Evolutionary conservation across 163 green algal species (phyloP).

Genomic region (Chloroidium sp.): DNA sequence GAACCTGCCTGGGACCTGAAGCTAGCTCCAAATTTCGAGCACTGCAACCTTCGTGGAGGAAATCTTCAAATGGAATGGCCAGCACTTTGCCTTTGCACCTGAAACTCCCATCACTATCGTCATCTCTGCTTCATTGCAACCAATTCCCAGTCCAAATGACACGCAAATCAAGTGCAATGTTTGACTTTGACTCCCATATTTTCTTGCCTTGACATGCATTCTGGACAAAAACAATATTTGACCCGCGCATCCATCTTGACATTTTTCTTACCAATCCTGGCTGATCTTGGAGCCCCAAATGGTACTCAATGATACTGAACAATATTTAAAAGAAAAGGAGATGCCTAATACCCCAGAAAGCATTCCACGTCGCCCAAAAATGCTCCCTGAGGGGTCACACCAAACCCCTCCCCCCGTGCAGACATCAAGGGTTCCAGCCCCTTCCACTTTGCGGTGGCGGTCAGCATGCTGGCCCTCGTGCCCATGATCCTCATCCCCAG

Average conservation of each 20-base stretch:
- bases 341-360: not conserved
- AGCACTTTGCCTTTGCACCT: too few species aligned
- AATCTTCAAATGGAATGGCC: too few species aligned
- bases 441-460: slow-evolving; percentile 1
- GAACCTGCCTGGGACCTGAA: too few species aligned
- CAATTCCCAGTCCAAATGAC: not conserved
- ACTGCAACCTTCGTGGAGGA: too few species aligned
- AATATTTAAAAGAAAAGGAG: not conserved
- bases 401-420: not conserved
- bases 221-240: too few species aligned
- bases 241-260: too few species aligned
- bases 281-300: not conserved
- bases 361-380: not conserved
- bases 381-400: not conserved
- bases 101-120: too few species aligned
- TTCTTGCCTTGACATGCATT: too few species aligned
- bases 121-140: not conserved
- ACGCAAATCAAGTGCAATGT: too few species aligned
- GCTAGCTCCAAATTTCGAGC: too few species aligned
- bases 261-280: not conserved
- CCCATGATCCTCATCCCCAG: slow-evolving; percentile 25
- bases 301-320: not conserved
- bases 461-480: not conserved
- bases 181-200: too few species aligned
- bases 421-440: slow-evolving; percentile 4